Conservation (phyloP, 306 rosid species). For the Luffa acutangula region DNA sequence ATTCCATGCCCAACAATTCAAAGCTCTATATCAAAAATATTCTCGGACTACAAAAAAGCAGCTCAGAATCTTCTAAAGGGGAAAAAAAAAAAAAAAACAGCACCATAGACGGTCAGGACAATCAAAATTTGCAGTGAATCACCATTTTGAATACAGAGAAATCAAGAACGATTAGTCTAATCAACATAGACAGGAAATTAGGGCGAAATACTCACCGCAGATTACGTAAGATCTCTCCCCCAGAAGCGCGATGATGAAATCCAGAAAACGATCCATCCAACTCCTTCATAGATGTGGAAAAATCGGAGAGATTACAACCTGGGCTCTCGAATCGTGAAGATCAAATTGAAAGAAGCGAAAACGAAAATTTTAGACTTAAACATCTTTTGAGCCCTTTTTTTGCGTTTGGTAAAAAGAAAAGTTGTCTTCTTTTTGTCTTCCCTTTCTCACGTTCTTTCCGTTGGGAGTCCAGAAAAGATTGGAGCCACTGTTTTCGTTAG, state of each 20-base stretch:
- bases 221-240: neutral
- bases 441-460: slow-evolving; percentile 14
- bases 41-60: neutral
- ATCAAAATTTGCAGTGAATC: neutral
- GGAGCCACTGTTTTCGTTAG: neutral
- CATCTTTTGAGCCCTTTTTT: neutral
- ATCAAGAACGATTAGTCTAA: neutral
- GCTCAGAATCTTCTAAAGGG: neutral
- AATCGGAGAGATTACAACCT: neutral
- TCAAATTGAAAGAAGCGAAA: neutral
- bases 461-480: slow-evolving; percentile 1
- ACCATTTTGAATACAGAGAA: neutral
- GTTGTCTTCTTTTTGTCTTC: slow-evolving; percentile 3
- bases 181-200: neutral
- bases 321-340: neutral
- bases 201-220: neutral
- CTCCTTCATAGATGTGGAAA: neutral
- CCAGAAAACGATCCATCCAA: slow-evolving; percentile 2
- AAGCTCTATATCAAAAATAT: neutral
- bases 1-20: neutral
- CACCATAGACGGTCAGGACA: neutral
- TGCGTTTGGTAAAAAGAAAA: slow-evolving; percentile 6
- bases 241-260: neutral
- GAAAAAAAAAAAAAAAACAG: neutral
- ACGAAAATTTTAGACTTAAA: neutral